Base-by-base conservation (phyloP, 2,329 filamentous ascomycete species). In the Sordariomycetes sp. region DNA sequence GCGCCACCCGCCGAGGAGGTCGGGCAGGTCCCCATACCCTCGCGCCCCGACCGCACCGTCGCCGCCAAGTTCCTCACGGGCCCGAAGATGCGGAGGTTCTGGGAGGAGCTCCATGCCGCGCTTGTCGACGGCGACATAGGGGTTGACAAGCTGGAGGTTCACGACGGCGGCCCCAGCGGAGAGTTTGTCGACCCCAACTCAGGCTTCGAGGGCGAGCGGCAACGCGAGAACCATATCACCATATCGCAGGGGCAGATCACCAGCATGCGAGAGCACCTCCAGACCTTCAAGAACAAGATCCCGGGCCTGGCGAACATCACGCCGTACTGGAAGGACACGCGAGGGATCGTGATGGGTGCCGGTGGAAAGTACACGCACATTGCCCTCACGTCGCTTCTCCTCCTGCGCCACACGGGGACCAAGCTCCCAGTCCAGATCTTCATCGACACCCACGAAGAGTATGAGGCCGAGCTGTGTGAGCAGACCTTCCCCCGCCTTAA, bases 321-420 rank as follows among this genome's bases (percentile, higher is more conserved):
- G 64, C 67, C 72, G 63, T 61, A 66, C 25, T 58, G 62, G 24
- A 59, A 61, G 25, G 52, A 59, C 14, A 72, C 73, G 6, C 70
- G 72, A 3, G 79, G 79, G 3, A 70, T 82, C 37, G 78, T 82
- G 46, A 78, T 78, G 24, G 77, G 76, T 2, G 76, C 76, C 2
- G 75, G 76, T 11, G 69, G 71, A 0, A 65, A 68, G 12, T 78
- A 79, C 63, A 70, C 81, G 53, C 76, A 78, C 1, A 72, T 78
- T 10, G 75, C 78, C 54, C 62, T 81, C 20, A 74, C 76, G 3
- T 76, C 77, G 3, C 66, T 82, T 22, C 73, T 77, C 12, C 79
- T 81, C 73, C 70, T 81, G 25, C 76, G 79, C 14, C 74, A 74
- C 51, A 72, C 72, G 8, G 79, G 78, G 24, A 79, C 76, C 34